Evolutionary conservation across 2,329 filamentous ascomycete genomes (phyloP).

Genomic region (Berkeleyomyces rouxiae): DNA sequence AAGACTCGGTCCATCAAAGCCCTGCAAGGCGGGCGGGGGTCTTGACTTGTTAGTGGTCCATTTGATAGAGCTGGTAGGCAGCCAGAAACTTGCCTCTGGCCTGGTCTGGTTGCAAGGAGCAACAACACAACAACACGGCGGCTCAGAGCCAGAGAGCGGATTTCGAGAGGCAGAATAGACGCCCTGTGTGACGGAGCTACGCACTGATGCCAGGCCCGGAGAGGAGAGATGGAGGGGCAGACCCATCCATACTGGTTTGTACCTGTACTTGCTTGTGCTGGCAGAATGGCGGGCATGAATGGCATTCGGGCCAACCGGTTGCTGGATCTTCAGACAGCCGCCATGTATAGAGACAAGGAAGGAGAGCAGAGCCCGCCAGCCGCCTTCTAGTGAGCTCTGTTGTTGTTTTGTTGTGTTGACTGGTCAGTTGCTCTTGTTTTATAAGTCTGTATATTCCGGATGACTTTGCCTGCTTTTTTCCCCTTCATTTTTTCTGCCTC

Average conservation of each 20-base stretch:
- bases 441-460: neutral
- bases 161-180: neutral
- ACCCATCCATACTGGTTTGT: neutral
- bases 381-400: slow-evolving; percentile 14
- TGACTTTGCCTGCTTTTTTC: neutral
- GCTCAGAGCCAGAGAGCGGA: neutral
- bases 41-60: slow-evolving; percentile 4
- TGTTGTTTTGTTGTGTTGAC: neutral
- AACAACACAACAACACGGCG: neutral
- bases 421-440: neutral
- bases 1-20: neutral
- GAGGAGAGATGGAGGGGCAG: neutral
- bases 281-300: neutral
- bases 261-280: neutral
- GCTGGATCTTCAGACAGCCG: neutral
- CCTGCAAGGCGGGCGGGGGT: neutral
- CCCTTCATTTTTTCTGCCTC: neutral
- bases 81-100: neutral
- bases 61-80: neutral
- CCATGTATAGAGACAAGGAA: neutral
- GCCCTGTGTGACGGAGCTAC: neutral
- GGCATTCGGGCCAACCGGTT: neutral
- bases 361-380: neutral
- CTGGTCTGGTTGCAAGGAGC: neutral
- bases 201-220: neutral